Conservation (phyloP, 2,329 filamentous ascomycete species). For the Orbilia blumenaviensis region DNA sequence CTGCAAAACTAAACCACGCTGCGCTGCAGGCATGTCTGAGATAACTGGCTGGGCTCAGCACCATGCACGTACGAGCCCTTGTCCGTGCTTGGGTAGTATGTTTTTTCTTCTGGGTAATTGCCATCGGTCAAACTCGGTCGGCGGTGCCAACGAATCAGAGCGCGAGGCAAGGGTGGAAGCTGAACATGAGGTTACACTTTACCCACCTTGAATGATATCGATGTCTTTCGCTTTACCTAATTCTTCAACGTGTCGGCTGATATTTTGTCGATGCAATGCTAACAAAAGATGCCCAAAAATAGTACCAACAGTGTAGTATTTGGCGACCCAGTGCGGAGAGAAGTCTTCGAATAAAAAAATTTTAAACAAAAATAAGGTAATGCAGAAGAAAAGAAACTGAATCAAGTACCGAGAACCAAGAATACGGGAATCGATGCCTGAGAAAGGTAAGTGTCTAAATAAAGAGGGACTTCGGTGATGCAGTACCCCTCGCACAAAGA, state of each 20-base stretch:
- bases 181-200: constrained; percentile 46
- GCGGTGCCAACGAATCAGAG: constrained; percentile 39
- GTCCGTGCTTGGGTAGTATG: not conserved
- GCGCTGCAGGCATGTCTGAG: constrained; percentile 15
- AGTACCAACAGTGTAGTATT: constrained; percentile 34
- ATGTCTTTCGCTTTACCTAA: constrained; percentile 34
- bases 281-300: constrained; percentile 26
- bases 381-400: constrained; percentile 12
- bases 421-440: constrained; percentile 38
- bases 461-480: constrained; percentile 15
- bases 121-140: constrained; percentile 13
- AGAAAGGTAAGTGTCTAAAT: constrained; percentile 40
- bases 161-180: constrained; percentile 15
- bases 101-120: not conserved
- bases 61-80: not conserved
- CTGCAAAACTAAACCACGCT: not conserved
- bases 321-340: constrained; percentile 17
- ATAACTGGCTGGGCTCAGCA: constrained; percentile 2
- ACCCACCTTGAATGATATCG: constrained; percentile 40
- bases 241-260: constrained; percentile 41
- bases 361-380: not conserved
- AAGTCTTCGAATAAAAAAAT: constrained; percentile 11
- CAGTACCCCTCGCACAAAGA: not conserved
- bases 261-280: constrained; percentile 22
- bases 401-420: constrained; percentile 21